phyloP scores from a whole-genome alignment of 331 rosid species.

The Acacia pycnantha region DNA sequence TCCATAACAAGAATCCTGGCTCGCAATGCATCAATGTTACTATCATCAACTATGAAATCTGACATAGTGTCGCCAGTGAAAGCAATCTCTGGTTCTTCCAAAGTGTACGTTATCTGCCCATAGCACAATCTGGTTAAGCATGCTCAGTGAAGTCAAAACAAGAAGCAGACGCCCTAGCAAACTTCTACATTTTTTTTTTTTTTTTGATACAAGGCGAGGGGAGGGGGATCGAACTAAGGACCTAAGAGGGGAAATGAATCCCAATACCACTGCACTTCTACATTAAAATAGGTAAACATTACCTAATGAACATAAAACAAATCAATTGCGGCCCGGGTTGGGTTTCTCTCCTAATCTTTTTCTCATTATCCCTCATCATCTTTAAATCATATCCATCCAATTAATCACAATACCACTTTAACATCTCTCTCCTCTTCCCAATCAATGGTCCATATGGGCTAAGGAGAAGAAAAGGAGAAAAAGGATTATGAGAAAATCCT shows the following conservation, averaged over 20 bases:
- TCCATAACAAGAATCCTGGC: constrained; percentile 85
- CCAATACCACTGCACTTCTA: too few relatives aligned
- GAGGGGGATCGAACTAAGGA: too few relatives aligned
- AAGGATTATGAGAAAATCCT: too few relatives aligned
- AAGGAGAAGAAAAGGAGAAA: too few relatives aligned
- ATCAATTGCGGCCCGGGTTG: not conserved
- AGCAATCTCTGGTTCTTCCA: constrained; percentile 79
- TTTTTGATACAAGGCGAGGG: too few relatives aligned
- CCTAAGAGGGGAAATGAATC: too few relatives aligned
- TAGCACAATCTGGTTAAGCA: constrained; percentile 17
- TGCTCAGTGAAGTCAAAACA: constrained; percentile 15
- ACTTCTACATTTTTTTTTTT: constrained; percentile 9
- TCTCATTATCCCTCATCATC: too few relatives aligned
- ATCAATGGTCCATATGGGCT: too few relatives aligned
- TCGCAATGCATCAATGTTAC: constrained; percentile 65
- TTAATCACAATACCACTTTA: too few relatives aligned
- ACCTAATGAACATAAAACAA: not conserved
- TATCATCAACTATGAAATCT: constrained; percentile 73
- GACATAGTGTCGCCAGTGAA: constrained; percentile 90
- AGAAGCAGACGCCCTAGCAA: not conserved
- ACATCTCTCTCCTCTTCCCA: too few relatives aligned
- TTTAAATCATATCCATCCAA: too few relatives aligned
- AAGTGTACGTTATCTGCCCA: constrained; percentile 74
- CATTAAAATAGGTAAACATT: not conserved
- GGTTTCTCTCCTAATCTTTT: too few relatives aligned